Conservation (phyloP, 148 eudicot genomes). For the Mesembryanthemum crystallinum region DNA sequence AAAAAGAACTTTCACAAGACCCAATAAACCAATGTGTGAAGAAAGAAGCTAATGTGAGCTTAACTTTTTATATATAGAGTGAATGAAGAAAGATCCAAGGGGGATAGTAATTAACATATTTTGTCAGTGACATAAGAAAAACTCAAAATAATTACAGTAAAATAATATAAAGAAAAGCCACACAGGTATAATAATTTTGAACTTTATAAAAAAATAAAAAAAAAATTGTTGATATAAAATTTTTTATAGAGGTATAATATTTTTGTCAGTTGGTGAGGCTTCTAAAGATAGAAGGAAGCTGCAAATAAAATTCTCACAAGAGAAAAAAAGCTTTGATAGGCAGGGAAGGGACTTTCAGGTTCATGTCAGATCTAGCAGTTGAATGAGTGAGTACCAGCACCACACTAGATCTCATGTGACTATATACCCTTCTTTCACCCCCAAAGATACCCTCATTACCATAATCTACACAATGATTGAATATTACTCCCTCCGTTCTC, state of each 20-base stretch:
- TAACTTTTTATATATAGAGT: slow-evolving; percentile 3
- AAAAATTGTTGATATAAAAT: background rate
- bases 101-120: background rate
- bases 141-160: background rate
- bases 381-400: slow-evolving; percentile 22
- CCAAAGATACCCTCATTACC: slow-evolving; percentile 11
- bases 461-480: background rate
- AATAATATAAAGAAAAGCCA: background rate
- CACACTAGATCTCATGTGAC: slow-evolving; percentile 32
- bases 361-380: slow-evolving; percentile 31
- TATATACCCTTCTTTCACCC: slow-evolving; percentile 17
- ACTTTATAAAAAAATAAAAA: background rate
- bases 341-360: slow-evolving; percentile 19
- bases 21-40: slow-evolving; percentile 33
- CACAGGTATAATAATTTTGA: background rate
- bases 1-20: slow-evolving; percentile 30
- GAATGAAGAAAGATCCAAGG: slow-evolving; percentile 25
- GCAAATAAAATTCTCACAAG: slow-evolving; percentile 9
- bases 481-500: no score
- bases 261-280: slow-evolving; percentile 35
- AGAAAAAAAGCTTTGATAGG: slow-evolving; percentile 16
- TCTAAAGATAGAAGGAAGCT: slow-evolving; percentile 22
- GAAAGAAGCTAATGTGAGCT: slow-evolving; percentile 24
- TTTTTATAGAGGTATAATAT: slow-evolving; percentile 5
- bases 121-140: background rate